Evolutionary conservation across 495 filamentous ascomycete genomes (phyloP), one percentile per base, ranked within the genome.

Genomic region (Gamarada debralockiae): DNA sequence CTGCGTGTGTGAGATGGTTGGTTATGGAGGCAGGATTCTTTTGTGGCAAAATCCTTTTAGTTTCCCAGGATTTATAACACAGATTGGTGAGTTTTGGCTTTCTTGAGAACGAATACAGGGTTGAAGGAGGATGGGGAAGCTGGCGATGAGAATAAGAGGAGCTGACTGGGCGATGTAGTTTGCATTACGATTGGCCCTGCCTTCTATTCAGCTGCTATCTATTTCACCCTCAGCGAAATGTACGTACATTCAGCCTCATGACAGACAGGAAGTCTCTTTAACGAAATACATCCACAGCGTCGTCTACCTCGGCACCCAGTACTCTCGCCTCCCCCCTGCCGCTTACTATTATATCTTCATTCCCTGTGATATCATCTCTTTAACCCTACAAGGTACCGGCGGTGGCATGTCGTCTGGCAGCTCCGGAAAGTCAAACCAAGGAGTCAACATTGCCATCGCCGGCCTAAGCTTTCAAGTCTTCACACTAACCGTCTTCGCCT

Each of bases 271-370:
- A n/a, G n/a, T n/a, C n/a, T n/a, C n/a, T n/a, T n/a, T n/a, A n/a
- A n/a, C n/a, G n/a, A n/a, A n/a, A n/a, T n/a, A n/a, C n/a, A n/a
- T n/a, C n/a, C n/a, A n/a, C n/a, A n/a, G n/a, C 62, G 29, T 67
- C 55, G 68, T 65, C 57, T 8, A 25, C 3, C 65, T 77, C 61
- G 62, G 68, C 48, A 40, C 69, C 37, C 27, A 67, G 52, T 66
- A 73, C 55, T 73, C 73, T 12, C 73, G 71, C 36, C 68, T 79
- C 45, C 55, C 60, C 4, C 65, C 75, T 12, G 64, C 65, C 34
- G 57, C 65, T 27, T 82, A 80, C 66, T 68, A 68, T 13, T 69
- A 67, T 57, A 66, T 77, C 54, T 79, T 81, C 64, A 75, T 80
- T 49, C 65, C 66, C 21, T 77, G 72, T 67, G 77, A 80, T 54